Evolutionary conservation across 2,329 filamentous ascomycete species (phyloP), one percentile per base, ranked within the genome.

Genomic region (Pestalotiopsis sp.): DNA sequence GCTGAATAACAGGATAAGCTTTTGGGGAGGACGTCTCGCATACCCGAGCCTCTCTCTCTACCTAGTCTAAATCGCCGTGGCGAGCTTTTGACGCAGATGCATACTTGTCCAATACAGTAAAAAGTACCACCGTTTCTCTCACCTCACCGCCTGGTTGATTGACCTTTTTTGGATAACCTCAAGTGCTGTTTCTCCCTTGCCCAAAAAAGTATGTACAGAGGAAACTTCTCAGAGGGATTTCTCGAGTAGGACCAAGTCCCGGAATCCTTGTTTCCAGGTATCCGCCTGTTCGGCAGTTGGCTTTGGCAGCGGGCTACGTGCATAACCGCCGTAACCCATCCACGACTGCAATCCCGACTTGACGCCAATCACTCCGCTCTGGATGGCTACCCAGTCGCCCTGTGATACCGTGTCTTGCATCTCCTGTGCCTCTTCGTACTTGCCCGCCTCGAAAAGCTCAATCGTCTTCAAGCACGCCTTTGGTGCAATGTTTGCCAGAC

Each of bases 371-470:
- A 94, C 90, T 61, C 91, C 92, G 67, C 90, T 88, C 74, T 91
- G 87, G 69, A 93, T 93, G 38, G 90, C 90, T 3, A 86, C 88
- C 91, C 91, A 93, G 80, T 94, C 92, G 60, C 90, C 92, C 64
- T 86, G 83, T 59, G 91, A 89, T 58, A 94, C 83, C 25, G 89
- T 80, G 60, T 88, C 90, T 79, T 93, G 91, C 78, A 92, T 78
- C 72, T 84, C 85, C 74, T 87, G 85, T 1, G 91, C 91, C 74
- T 92, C 89, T 36, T 82, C 79, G 49, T 87, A 74, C 69, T 87
- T 83, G 25, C 90, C 91, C 55, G 84, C 78, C 64, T 83, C 81
- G 77, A 87, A 92, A 5, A 92, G 82, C 71, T 90, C 83, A 69
- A 91, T 82, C 1, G 91, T 85, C 75, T 85, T 81, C 64, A 90